phyloP scores from a whole-genome alignment of 176 grass and related monocot species.

The Oryza longistaminata region DNA sequence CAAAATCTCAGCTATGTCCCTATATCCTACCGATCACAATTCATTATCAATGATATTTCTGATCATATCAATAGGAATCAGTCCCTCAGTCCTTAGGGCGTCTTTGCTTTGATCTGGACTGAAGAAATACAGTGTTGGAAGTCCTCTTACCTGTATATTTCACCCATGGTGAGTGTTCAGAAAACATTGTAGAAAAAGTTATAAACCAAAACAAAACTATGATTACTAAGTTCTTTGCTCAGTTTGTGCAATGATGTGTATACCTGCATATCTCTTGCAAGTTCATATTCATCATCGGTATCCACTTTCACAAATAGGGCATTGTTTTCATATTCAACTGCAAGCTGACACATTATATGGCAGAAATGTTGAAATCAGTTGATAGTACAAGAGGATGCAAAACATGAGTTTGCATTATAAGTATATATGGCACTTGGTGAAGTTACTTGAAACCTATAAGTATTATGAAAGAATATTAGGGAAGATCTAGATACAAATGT shows the following conservation, averaged over 20 bases:
- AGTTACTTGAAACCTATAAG: neutral
- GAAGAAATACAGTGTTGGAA: slow-evolving; percentile 85
- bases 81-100: slow-evolving; percentile 69
- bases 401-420: neutral
- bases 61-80: slow-evolving; percentile 67
- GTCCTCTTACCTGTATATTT: slow-evolving; percentile 64
- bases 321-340: slow-evolving; percentile 73
- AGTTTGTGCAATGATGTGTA: neutral
- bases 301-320: slow-evolving; percentile 82
- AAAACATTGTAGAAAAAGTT: neutral
- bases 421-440: neutral
- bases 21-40: slow-evolving; percentile 36
- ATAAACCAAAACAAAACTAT: neutral
- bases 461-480: neutral
- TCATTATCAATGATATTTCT: slow-evolving; percentile 83
- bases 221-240: neutral
- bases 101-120: slow-evolving; percentile 70
- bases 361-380: slow-evolving; percentile 16
- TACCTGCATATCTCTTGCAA: slow-evolving; percentile 98
- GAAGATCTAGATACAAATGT: neutral
- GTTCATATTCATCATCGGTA: slow-evolving; percentile 77
- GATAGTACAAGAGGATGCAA: neutral
- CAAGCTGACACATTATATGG: slow-evolving; percentile 53
- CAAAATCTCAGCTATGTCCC: neutral
- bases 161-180: neutral